Evolutionary conservation across 495 filamentous ascomycete species (phyloP), one percentile per base, ranked within the genome.

Genomic region (Bathelium albidoporum): DNA sequence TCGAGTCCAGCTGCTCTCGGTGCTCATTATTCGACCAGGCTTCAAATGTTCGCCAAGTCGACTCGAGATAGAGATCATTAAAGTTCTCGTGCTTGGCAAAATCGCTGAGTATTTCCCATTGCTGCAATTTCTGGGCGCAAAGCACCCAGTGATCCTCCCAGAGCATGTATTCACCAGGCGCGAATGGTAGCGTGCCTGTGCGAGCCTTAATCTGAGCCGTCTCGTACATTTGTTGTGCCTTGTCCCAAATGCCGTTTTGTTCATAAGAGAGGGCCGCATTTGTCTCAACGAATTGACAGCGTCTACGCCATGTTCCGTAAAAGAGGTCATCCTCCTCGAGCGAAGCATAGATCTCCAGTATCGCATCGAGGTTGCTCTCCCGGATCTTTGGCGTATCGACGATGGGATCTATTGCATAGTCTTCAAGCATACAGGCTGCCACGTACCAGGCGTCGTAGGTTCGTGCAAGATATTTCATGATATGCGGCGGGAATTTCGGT

Each of bases 111-210:
- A 99, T 89, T 61, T 99, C 95, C 95, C 95, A 99, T 67, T 97
- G 95, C 72, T 99, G 95, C 41, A 99, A 82, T 77, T 97, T 99
- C 75, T 97, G 90, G 1, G 93, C 94, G 71, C 95, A 97, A 44
- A 95, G 81, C 36, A 97, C 83, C 95, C 95, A 99, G 67, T 99
- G 95, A 73, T 99, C 95, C 75, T 99, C 95, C 95, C 95, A 99
- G 0, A 99, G 81, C 83, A 94, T 95, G 72, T 99, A 99, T 76
- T 99, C 95, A 16, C 86, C 90, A 67, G 95, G 89, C 1, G 94
- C 97, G 77, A 96, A 97, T 1, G 95, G 92, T 64, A 96, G 84
- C 16, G 88, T 87, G 32, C 91, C 93, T 0, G 90, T 96, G 39
- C 95, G 84, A 49, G 95, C 93, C 73, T 96, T 99, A 72, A 97